These are phyloP conservation scores for Beverwykella pulmonaria DNA, from an alignment of 495 filamentous ascomycete species.

Conservation along the genomic window DNA sequence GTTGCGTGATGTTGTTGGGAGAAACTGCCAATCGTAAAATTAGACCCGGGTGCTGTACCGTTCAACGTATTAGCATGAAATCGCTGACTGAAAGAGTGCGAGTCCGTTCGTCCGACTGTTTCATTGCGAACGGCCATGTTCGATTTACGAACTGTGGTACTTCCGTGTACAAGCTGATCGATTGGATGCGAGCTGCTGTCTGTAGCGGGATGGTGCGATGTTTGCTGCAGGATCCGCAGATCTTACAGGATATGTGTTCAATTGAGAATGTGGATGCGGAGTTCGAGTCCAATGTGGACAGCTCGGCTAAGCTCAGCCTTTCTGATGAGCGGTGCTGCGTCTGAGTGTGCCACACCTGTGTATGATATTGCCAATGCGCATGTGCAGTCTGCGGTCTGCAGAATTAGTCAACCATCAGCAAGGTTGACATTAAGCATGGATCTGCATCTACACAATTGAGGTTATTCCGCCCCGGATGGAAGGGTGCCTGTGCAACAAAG, in stretches of 20 bases:
- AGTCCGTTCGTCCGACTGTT: too few species aligned
- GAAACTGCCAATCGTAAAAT: too few species aligned
- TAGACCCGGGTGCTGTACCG: too few species aligned
- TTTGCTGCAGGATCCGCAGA: not conserved
- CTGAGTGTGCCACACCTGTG: not conserved
- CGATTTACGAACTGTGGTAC: too few species aligned
- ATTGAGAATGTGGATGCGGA: not conserved
- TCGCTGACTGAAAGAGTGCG: too few species aligned
- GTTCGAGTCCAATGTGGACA: not conserved
- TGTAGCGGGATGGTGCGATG: not conserved
- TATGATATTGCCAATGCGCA: too few species aligned
- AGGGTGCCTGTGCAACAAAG: too few species aligned
- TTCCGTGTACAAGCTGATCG: not conserved
- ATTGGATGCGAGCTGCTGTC: not conserved
- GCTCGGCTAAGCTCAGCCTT: not conserved
- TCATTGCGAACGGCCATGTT: too few species aligned
- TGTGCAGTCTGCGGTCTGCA: not conserved
- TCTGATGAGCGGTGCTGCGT: not conserved
- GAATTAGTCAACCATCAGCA: not conserved
- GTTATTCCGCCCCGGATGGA: too few species aligned
- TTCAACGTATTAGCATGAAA: too few species aligned
- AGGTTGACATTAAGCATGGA: not conserved
- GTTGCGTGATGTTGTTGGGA: too few species aligned
- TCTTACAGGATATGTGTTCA: not conserved
- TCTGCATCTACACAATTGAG: too few species aligned